Evolutionary conservation across 2,329 filamentous ascomycete species (phyloP), one percentile per base, ranked within the genome.

Genomic region (Penicillium sclerotigenum): DNA sequence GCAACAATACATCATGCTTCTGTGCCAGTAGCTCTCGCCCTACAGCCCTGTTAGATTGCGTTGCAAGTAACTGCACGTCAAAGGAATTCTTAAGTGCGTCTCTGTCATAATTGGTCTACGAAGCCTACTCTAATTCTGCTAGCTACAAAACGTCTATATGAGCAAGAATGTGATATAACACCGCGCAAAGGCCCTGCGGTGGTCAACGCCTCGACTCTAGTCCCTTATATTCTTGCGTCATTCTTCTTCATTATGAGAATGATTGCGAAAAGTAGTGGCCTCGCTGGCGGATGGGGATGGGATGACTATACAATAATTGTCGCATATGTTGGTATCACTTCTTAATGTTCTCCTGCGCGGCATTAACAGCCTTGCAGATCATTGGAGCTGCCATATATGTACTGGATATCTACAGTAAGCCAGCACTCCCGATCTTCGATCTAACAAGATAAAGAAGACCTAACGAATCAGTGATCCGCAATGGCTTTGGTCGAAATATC

Each of bases 231-330:
- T 20, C 43, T 65, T 28, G 59, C 57, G 1, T 51, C 57, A 5
- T 48, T 62, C 16, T 59, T 65, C 45, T 65, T 65, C 24, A 6
- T 57, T 9, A 26, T 40, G 2, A 57, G 62, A 45, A 56, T 65
- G 1, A 14, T 57, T 16, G 59, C 61, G 18, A 65, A 63, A 46
- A 26, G 34, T 18, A 41, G 28, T 5, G 56, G 54, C 13, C 59
- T 65, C 18, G 61, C 49, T n/a, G 61, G 59, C 5, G 61, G 58
- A 18, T 65, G 61, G 61, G 61, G 62, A 29, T 53, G 38, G 46
- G 61, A 65, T 50, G 59, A 65, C 41, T 64, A 59, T 37, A 63
- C 61, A 11, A 60, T 65, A 16, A 62, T 65, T 6, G 49, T 57
- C 26, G 51, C 61, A 47, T 65, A 53, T 42, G 60, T 63, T 14